Evolutionary conservation across 2,329 filamentous ascomycete species (phyloP), one percentile per base, ranked within the genome.

Genomic region (Ceratocystis alfenasii): DNA sequence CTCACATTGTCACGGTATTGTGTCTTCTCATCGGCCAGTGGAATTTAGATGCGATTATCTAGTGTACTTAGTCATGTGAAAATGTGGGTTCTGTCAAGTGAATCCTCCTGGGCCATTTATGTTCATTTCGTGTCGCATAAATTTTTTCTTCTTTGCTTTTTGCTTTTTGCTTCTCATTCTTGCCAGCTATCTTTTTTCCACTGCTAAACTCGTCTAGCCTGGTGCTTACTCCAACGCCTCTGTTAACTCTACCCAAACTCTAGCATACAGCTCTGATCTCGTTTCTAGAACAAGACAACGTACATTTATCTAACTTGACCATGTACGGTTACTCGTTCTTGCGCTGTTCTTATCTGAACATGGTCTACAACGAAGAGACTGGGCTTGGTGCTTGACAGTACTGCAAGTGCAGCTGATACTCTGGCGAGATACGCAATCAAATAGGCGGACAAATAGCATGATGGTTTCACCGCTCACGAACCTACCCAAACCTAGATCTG

Each of bases 401-500:
- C 53, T 59, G 53, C 53, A 59, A 59, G 53, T 17, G 53, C 53
- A 59, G 53, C 15, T 59, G 17, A 25, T n/a, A 41, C 36, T 41
- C 36, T 12, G 36, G 36, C 36, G 10, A 41, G 36, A 45, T 62
- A 12, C 15, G 30, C 36, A 41, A 61, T 41, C 36, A 41, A 41
- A 12, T 41, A 41, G 36, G 36, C 8, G 10, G 36, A 12, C 36
- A 41, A 4, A 41, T 41, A 12, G 36, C 1, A 41, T 41, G 8
- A 8, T 10, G 3, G 36, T 12, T 41, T 41, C 36, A 41, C 36
- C 10, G 36, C 36, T 41, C 36, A 12, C 3, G 3, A 41, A 28
- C 36, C 44, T 22, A n/a, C 12, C 22, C 45, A 22, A 25, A 41
- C 28, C 15, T 28, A 7, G 30, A 71, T 75, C 75, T 88, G 90